Evolutionary conservation across 1,139 yeast genomes (phyloP), one percentile per base, ranked within the genome.

Genomic region (Geotrichum carabidarum): DNA sequence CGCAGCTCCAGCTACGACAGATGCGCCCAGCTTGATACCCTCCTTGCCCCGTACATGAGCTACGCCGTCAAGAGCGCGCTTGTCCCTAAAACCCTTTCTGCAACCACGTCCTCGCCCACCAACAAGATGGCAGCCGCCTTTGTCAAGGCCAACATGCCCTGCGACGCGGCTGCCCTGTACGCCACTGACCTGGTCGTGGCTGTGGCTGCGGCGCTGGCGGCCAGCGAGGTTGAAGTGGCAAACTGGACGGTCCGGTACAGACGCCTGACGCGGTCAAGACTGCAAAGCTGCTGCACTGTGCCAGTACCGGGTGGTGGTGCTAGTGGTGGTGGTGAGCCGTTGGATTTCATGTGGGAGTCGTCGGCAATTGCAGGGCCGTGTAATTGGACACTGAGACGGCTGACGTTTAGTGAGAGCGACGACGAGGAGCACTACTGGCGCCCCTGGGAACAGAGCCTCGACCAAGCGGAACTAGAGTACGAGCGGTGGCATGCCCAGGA

Each of bases 371-470:
- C 51, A 3, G 35, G 31, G 27, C 36, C 32, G 15, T 63, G 58
- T 12, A 55, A 57, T 51, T 60, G 65, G 65, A 51, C 52, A 34
- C 60, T 65, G 37, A 52, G 58, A 30, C 53, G 63, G 4, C 56
- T 65, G 17, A 57, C 59, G 44, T 60, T 65, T 31, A 50, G 54
- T 42, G 65, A 62, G 37, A 48, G 61, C 22, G 68, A 65, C 44
- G 64, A 63, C 47, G 67, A 65, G 30, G 64, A 62, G 49, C 54
- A 61, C 53, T 64, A 64, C 57, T 64, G 67, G 67, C 56, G 60
- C 15, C 63, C 61, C 8, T 65, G 68, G 68, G 51, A 55, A 22
- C 31, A 46, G 8, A 50, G 51, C 11, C 30, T 61, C 15, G 56
- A 32, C 2, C 58, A 57, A 14, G 68, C 68, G 0, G 67, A 64